Base-by-base conservation (phyloP, 768 basidiomycete genomes). In the Agaricus subrufescens region DNA sequence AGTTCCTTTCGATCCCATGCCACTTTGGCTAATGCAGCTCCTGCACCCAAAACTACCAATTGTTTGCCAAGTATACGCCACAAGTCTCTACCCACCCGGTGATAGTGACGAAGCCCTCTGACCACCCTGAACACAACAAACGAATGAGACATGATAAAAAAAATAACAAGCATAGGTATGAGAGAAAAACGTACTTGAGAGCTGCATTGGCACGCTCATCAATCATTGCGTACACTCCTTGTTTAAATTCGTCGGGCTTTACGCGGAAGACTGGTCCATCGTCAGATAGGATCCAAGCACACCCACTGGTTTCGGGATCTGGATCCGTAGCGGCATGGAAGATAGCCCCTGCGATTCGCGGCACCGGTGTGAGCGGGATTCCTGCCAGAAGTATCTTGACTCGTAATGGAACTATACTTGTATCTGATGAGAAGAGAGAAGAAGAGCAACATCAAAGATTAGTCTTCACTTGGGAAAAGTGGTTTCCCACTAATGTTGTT, bases 151-250 rank as follows among this genome's bases (percentile, higher is more conserved):
- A 26, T 40, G 26, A 38, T n/a, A 40, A 40, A 29, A 54, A 14
- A 19, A 46, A 46, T 19, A 23, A 30, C 37, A 19, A 40, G 30
- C 40, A 8, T 30, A 31, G 14, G 31, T 27, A 40, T 25, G 40
- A 29, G 19, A 34, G 8, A 2, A 3, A 12, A 29, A 58, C 57
- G 55, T 31, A 58, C 60, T 43, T 49, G 50, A 57, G 50, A 19
- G 51, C 45, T 8, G 49, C 34, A 60, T 77, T 78, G 3, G 65
- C 66, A 46, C 76, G 66, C n/a, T 69, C 65, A 53, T 80, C 76
- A 19, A 84, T 72, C 72, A 82, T 73, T 52, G 70, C 70, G 63
- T 83, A 84, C 23, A 83, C 77, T 2, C 81, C 81, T 46, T 71
- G 59, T 57, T 73, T 75, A 63, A 84, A 73, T 50, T 75, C 68